Conservation (phyloP, 805 yeast genomes). For the Candida ponderosae region DNA sequence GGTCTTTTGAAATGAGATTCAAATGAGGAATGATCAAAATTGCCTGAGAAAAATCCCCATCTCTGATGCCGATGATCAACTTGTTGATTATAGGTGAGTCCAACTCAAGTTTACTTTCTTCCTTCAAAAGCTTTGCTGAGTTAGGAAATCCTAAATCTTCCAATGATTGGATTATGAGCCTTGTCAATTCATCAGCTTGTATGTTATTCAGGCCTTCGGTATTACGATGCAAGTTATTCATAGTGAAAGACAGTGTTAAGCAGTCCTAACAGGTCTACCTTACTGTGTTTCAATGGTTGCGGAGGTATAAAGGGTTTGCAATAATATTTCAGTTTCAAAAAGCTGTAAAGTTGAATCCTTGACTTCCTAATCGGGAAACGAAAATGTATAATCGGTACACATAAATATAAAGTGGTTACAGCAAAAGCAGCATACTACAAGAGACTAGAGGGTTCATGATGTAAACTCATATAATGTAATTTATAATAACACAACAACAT, state of each 20-base stretch:
- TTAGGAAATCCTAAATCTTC: slow-evolving; percentile 38
- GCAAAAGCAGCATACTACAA: too few relatives aligned
- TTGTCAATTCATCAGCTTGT: slow-evolving; percentile 29
- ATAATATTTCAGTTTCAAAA: neutral
- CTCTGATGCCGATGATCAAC: slow-evolving; percentile 29
- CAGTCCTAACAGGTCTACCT: neutral
- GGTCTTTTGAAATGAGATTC: slow-evolving; percentile 10
- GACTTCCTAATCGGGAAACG: slow-evolving; percentile 2
- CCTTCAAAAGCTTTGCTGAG: slow-evolving; percentile 30
- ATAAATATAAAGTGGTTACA: too few relatives aligned
- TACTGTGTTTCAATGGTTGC: neutral
- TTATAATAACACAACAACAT: too few relatives aligned
- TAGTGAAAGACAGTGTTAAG: slow-evolving; percentile 9
- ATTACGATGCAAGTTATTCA: slow-evolving; percentile 11
- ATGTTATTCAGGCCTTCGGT: slow-evolving; percentile 1
- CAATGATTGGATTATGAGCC: slow-evolving; percentile 42
- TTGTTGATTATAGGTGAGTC: slow-evolving; percentile 34
- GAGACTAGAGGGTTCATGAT: too few relatives aligned
- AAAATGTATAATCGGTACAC: too few relatives aligned
- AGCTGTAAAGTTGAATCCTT: slow-evolving; percentile 7
- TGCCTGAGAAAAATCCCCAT: slow-evolving; percentile 36
- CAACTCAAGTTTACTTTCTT: slow-evolving; percentile 31
- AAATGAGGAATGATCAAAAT: slow-evolving; percentile 20
- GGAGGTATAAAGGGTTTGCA: neutral
- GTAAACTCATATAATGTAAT: too few relatives aligned